Base-by-base conservation (phyloP, 2,329 filamentous ascomycete species). In the Hirsutella rhossiliensis region DNA sequence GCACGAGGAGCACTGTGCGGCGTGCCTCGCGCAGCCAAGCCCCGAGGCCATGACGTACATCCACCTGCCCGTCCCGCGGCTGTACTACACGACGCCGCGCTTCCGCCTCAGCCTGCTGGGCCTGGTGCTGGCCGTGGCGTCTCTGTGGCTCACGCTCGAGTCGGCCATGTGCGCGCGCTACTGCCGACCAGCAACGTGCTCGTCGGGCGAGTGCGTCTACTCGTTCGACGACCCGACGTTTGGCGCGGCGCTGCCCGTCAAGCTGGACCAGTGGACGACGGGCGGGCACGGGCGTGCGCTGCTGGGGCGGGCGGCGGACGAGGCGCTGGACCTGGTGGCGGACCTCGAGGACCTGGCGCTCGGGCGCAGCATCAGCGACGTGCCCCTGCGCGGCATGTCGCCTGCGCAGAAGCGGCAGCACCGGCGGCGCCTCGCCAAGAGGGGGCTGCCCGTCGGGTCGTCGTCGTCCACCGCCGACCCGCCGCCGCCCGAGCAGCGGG, bases 231-330 rank as follows among this genome's bases (percentile, higher is more conserved):
- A 80, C 54, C 78, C 78, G 0, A 69, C 69, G 23, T 81, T 77
- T 57, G 77, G 76, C n/a, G 66, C 64, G 34, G 73, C 76, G 1
- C 65, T 81, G 39, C 77, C 78, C 3, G 70, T 78, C 45, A 81
- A 80, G 61, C 53, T 81, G 12, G 77, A 82, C 54, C 69, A 80
- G 51, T 81, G 76, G 76, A 55, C 65, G 9, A 75, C 73, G 0
- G 70, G 72, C 15, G 76, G 76, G 1, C 60, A 59, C 30, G 72
- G 72, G 5, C 69, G 72, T 32, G 52, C 49, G 2, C 38, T 68
- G 4, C 56, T 60, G 13, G 56, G 56, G n/a, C 55, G 59, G 38
- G 49, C 64, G 2, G 52, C 55, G 5, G 68, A 76, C 41, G 67
- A 74, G 31, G 48, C 67, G 2, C 58, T 61, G 7, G 76, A 79